phyloP scores from a whole-genome alignment of 1,284 basidiomycete genomes.

The Mycena sp. region DNA sequence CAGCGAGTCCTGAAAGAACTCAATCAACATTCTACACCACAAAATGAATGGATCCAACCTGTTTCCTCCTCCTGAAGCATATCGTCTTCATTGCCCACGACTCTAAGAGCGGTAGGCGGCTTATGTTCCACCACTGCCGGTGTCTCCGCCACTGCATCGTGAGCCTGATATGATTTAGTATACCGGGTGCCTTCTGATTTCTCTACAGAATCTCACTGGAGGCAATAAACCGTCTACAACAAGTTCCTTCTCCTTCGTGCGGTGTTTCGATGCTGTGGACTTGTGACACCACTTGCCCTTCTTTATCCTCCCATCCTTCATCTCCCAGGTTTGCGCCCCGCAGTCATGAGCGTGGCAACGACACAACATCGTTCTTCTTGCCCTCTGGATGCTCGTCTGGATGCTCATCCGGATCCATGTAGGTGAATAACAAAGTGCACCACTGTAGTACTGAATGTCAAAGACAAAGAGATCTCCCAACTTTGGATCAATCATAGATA shows the following conservation, averaged over 20 bases:
- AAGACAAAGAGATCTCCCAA: background rate
- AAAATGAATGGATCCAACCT: background rate
- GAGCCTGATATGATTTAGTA: slow-evolving; percentile 1
- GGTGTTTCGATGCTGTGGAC: background rate
- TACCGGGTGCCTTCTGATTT: background rate
- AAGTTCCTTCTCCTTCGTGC: background rate
- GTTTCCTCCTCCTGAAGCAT: background rate
- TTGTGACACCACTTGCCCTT: background rate
- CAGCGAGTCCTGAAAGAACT: background rate
- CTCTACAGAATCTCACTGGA: background rate
- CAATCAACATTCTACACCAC: background rate
- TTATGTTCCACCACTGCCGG: background rate
- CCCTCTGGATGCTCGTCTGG: background rate
- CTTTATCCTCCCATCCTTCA: background rate
- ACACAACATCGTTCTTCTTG: background rate
- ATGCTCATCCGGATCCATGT: no score
- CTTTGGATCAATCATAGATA: background rate
- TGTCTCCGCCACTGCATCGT: background rate
- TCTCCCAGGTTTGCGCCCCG: background rate
- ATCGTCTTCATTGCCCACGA: background rate
- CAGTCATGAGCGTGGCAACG: background rate
- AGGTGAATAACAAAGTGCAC: background rate
- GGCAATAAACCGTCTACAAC: background rate
- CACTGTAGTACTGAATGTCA: background rate
- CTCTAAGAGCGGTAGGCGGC: background rate